A percentile compares a stretch with the other conserved stretches of the same genome.
Conservation (phyloP, 1,284 basidiomycete species). For the Apiotrichum akiyoshidainum region DNA sequence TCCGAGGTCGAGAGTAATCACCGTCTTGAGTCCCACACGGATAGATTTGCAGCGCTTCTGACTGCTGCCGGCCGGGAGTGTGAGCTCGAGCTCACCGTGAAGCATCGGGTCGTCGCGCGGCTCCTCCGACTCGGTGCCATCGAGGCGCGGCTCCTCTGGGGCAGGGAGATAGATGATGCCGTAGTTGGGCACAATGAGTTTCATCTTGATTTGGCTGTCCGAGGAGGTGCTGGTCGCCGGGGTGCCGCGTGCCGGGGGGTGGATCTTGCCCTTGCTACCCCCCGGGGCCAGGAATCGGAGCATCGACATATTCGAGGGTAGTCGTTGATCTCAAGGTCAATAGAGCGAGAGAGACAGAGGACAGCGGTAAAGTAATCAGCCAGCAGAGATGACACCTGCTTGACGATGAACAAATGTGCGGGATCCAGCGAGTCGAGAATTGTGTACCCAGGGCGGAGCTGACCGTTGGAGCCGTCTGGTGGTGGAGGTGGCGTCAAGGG, state of each 20-base stretch:
- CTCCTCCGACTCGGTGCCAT: slow-evolving; percentile 1
- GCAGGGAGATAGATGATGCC: slow-evolving; percentile 16
- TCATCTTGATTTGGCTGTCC: background rate
- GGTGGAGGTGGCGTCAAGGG: no score
- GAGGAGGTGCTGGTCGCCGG: background rate
- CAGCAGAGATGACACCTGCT: no score
- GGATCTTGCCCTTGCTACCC: background rate
- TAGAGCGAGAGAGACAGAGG: background rate
- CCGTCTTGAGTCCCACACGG: slow-evolving; percentile 17
- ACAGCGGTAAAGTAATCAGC: no score
- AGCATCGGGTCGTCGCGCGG: slow-evolving; percentile 18
- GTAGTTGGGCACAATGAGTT: slow-evolving; percentile 11
- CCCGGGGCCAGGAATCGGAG: slow-evolving; percentile 15
- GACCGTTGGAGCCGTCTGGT: no score
- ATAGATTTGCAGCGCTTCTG: slow-evolving; percentile 11
- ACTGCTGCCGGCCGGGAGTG: background rate
- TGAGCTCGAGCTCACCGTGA: slow-evolving; percentile 18
- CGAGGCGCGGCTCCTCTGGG: slow-evolving; percentile 1
- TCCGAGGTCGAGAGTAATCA: slow-evolving; percentile 20
- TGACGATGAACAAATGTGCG: no score
- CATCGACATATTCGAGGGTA: slow-evolving; percentile 7
- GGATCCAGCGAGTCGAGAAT: no score
- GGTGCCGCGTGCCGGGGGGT: background rate
- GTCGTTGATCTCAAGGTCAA: background rate
- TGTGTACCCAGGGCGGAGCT: no score